Evolutionary conservation across 805 yeast species (phyloP).

Genomic region (Candida sanyiensis): DNA sequence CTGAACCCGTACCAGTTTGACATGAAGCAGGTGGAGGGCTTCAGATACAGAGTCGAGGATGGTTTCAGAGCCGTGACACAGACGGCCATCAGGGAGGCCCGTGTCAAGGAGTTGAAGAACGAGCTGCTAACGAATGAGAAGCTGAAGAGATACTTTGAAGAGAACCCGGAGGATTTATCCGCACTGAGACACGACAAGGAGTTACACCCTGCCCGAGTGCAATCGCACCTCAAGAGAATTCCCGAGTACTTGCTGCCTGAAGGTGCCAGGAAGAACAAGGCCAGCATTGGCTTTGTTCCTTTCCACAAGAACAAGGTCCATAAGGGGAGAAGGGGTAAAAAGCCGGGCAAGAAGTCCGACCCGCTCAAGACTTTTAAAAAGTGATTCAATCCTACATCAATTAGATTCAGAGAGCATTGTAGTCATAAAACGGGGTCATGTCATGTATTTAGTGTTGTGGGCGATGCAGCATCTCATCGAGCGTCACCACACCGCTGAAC

Average conservation of each 20-base stretch:
- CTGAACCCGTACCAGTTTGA: slow-evolving; percentile 87
- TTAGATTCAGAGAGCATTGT: neutral
- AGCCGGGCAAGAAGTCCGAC: slow-evolving; percentile 44
- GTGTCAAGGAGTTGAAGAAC: slow-evolving; percentile 80
- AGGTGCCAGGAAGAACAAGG: slow-evolving; percentile 51
- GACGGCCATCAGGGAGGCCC: slow-evolving; percentile 86
- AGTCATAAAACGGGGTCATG: slow-evolving; percentile 3
- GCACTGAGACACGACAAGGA: slow-evolving; percentile 90
- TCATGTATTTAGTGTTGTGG: neutral
- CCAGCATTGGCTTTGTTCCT: slow-evolving; percentile 66
- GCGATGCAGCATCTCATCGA: slow-evolving; percentile 41
- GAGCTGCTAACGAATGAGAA: slow-evolving; percentile 87
- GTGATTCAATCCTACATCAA: too few relatives aligned
- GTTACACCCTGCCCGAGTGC: slow-evolving; percentile 74
- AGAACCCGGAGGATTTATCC: slow-evolving; percentile 89
- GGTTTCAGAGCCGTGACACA: slow-evolving; percentile 93
- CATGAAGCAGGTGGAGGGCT: slow-evolving; percentile 86
- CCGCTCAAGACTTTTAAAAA: slow-evolving; percentile 56
- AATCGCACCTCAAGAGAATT: slow-evolving; percentile 81
- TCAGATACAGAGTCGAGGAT: slow-evolving; percentile 94
- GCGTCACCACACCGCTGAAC: slow-evolving; percentile 51
- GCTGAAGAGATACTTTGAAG: slow-evolving; percentile 90
- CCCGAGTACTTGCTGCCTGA: slow-evolving; percentile 90
- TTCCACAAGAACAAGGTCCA: slow-evolving; percentile 49
- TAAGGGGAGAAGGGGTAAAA: slow-evolving; percentile 34